Conservation (phyloP, 129 eudicot species). For the Flaveria ramosissima region DNA sequence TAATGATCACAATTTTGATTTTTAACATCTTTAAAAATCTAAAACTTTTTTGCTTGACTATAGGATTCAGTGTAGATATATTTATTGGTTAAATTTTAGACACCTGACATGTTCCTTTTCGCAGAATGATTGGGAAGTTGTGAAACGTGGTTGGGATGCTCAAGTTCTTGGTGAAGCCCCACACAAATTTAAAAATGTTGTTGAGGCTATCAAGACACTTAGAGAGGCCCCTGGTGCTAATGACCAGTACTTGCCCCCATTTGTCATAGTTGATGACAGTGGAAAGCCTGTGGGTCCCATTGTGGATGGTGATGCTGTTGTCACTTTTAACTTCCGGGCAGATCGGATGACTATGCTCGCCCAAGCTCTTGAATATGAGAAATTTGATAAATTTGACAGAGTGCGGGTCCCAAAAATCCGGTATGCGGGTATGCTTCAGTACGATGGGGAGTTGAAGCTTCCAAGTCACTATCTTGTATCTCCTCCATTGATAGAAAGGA, state of each 20-base stretch:
- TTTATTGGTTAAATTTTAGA: not conserved
- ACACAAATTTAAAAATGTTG: constrained; percentile 67
- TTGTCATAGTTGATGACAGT: constrained; percentile 76
- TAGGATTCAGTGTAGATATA: not conserved
- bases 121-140: constrained; percentile 93
- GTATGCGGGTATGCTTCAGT: constrained; percentile 97
- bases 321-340: constrained; percentile 85
- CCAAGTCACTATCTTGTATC: constrained; percentile 85
- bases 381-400: constrained; percentile 83
- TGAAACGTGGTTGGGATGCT: constrained; percentile 99
- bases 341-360: constrained; percentile 98
- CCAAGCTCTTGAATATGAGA: constrained; percentile 85
- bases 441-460: constrained; percentile 94
- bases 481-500: constrained; percentile 90
- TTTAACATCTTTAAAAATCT: not conserved
- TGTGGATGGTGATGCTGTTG: constrained; percentile 94
- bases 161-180: constrained; percentile 99
- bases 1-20: not conserved
- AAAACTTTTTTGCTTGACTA: not conserved
- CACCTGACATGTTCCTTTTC: constrained; percentile 14
- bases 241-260: constrained; percentile 86
- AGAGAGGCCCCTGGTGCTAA: constrained; percentile 59
- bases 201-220: constrained; percentile 83
- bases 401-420: constrained; percentile 85
- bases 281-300: constrained; percentile 89